Conservation (phyloP, 257 asterid genomes). For the Nemophila menziesii region DNA sequence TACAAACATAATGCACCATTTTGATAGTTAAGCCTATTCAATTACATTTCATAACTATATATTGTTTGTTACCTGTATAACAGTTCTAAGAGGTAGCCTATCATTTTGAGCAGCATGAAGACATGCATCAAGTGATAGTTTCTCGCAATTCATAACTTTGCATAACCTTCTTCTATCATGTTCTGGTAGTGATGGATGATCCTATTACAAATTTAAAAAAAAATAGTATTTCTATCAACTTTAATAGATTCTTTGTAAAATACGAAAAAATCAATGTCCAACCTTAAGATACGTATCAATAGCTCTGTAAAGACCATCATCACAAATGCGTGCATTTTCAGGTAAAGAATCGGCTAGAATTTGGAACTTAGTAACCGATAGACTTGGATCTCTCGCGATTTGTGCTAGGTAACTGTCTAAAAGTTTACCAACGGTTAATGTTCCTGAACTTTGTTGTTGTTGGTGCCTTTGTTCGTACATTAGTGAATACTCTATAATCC, state of each 20-base stretch:
- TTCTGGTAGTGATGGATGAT: conserved; percentile 60
- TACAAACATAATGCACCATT: too few species aligned
- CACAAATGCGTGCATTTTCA: conserved; percentile 45
- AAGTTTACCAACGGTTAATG: conserved; percentile 47
- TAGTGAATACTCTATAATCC: conserved; percentile 65
- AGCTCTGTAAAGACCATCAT: conserved; percentile 82
- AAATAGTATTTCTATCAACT: not conserved
- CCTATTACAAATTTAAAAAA: conserved; percentile 25
- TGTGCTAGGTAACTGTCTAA: conserved; percentile 74
- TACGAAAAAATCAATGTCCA: conserved; percentile 5
- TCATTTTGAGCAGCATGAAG: conserved; percentile 86
- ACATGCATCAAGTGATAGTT: conserved; percentile 80
- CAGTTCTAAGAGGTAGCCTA: conserved; percentile 72
- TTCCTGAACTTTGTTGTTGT: conserved; percentile 27
- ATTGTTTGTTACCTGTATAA: conserved; percentile 47
- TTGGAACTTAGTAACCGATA: conserved; percentile 47
- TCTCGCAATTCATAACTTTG: conserved; percentile 62
- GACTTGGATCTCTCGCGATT: conserved; percentile 63
- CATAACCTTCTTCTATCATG: conserved; percentile 68
- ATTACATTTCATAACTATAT: too few species aligned
- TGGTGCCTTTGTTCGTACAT: conserved; percentile 51
- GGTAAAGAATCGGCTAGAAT: conserved; percentile 64
- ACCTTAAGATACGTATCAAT: conserved; percentile 78
- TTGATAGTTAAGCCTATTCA: too few species aligned
- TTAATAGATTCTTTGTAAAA: not conserved